Evolutionary conservation across 2,329 filamentous ascomycete species (phyloP), one percentile per base, ranked within the genome.

Genomic region (Gnomoniopsis sp.): DNA sequence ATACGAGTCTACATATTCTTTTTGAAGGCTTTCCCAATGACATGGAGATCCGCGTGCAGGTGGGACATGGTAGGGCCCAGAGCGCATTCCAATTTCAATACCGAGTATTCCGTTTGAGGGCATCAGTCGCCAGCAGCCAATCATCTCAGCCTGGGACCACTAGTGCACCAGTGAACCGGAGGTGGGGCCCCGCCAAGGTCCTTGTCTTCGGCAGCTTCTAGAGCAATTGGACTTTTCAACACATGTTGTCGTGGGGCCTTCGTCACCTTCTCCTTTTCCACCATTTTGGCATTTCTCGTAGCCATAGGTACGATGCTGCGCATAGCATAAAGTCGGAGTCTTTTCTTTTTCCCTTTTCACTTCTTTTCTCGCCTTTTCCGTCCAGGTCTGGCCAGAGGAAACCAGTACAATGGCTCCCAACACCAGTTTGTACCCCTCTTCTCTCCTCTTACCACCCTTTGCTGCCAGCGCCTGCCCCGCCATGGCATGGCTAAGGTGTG

Each of bases 381-480:
- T 53, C 33, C 21, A 19, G 14, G 15, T 22, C 47, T 44, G 15
- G n/a, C 14, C 43, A 43, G 34, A 49, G 44, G 38, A 21, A 50
- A 10, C 36, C 3, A 43, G 33, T 36, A 54, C 46, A 41, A 62
- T 62, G 60, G 60, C 60, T 56, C 60, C 60, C 53, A 59, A 54
- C 26, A 62, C 47, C 60, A 62, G 60, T 62, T 34, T 48, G 60
- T 57, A 53, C 19, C 41, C 57, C 57, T 33, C 26, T 55, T 26
- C 14, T 15, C 36, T 23, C 49, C n/a, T 26, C 19, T 21, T n/a
- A n/a, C 14, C 19, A 6, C 11, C 38, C 38, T 6, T 30, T 47
- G 4, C 43, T 19, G 11, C 38, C 4, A 30, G 26, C 26, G 26
- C 26, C 36, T 15, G 36, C 36, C 36, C 36, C 36, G 12, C 36